Conservation (phyloP, 176 grass and related monocot genomes). For the Lolium multiflorum region DNA sequence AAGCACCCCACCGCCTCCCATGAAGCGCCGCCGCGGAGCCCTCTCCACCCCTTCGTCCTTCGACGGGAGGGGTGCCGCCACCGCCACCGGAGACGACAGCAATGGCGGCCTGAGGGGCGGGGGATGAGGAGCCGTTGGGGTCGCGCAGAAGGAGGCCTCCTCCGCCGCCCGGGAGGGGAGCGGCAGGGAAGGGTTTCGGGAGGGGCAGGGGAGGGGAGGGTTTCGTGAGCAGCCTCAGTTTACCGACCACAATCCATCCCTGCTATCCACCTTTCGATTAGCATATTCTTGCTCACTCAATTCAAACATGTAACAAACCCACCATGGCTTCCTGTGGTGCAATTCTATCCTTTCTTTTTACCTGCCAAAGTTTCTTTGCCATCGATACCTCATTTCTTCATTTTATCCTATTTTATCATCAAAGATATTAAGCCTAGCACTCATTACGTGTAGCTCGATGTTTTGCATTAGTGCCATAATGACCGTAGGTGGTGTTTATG, state of each 20-base stretch:
- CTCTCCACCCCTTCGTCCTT: too few species aligned
- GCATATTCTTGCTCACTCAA: slow-evolving; percentile 50
- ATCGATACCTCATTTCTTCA: slow-evolving; percentile 42
- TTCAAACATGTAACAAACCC: slow-evolving; percentile 48
- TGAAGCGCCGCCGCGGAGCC: too few species aligned
- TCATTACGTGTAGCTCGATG: slow-evolving; percentile 32
- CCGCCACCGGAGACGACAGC: too few species aligned
- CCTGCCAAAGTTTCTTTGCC: slow-evolving; percentile 50
- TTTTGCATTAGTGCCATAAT: slow-evolving; percentile 23
- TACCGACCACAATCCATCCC: slow-evolving; percentile 38
- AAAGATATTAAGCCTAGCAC: slow-evolving; percentile 31
- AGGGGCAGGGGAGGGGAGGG: too few species aligned
- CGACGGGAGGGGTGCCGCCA: too few species aligned
- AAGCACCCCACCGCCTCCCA: too few species aligned
- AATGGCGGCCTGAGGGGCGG: too few species aligned
- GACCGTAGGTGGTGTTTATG: slow-evolving; percentile 16
- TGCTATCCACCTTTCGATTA: slow-evolving; percentile 36
- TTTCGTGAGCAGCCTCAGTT: neutral
- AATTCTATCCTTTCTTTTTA: slow-evolving; percentile 52
- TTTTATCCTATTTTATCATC: slow-evolving; percentile 11
- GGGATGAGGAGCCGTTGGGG: too few species aligned
- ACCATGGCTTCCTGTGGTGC: slow-evolving; percentile 43
- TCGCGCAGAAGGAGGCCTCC: too few species aligned
- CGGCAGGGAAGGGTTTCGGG: too few species aligned
- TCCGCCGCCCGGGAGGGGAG: too few species aligned